Evolutionary conservation across 2,329 filamentous ascomycete genomes (phyloP).

Genomic region (Lachnellula arida): DNA sequence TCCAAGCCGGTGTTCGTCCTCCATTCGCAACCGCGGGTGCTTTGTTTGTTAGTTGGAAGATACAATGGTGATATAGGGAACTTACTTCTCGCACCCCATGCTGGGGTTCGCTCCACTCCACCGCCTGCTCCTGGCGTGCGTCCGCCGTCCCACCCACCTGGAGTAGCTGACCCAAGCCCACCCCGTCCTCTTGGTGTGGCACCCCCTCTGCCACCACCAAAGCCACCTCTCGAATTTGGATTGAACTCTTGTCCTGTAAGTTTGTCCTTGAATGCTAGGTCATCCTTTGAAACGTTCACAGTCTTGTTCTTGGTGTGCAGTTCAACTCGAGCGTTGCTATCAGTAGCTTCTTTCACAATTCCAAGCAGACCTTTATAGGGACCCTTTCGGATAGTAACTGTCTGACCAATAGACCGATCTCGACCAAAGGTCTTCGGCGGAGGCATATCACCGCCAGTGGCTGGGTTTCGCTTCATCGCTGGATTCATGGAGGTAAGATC

Average conservation of each 20-base stretch:
- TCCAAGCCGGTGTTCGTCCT: slow-evolving; percentile 65
- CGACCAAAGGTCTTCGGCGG: slow-evolving; percentile 73
- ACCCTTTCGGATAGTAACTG: slow-evolving; percentile 81
- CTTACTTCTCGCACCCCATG: slow-evolving; percentile 68
- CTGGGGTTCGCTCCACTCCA: slow-evolving; percentile 66
- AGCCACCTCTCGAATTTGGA: slow-evolving; percentile 49
- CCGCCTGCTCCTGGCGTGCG: slow-evolving; percentile 62
- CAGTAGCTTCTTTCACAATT: slow-evolving; percentile 92
- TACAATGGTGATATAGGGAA: slow-evolving; percentile 21
- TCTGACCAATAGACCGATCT: slow-evolving; percentile 84
- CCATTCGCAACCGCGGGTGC: slow-evolving; percentile 53
- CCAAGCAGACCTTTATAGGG: slow-evolving; percentile 89
- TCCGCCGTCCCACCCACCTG: slow-evolving; percentile 58
- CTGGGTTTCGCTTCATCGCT: slow-evolving; percentile 67
- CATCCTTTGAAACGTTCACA: slow-evolving; percentile 75
- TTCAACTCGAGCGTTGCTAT: slow-evolving; percentile 81
- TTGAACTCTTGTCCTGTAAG: slow-evolving; percentile 75
- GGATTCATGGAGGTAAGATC: slow-evolving; percentile 93
- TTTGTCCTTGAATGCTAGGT: slow-evolving; percentile 81
- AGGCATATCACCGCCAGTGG: slow-evolving; percentile 48
- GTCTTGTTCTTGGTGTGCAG: slow-evolving; percentile 92
- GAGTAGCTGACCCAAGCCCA: slow-evolving; percentile 44
- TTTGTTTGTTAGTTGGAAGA: slow-evolving; percentile 16
- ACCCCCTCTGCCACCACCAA: slow-evolving; percentile 41
- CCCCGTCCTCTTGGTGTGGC: slow-evolving; percentile 38